These are phyloP conservation scores for Volutella citrinella DNA, from an alignment of 2,329 filamentous ascomycete genomes.

Conservation along the genomic window DNA sequence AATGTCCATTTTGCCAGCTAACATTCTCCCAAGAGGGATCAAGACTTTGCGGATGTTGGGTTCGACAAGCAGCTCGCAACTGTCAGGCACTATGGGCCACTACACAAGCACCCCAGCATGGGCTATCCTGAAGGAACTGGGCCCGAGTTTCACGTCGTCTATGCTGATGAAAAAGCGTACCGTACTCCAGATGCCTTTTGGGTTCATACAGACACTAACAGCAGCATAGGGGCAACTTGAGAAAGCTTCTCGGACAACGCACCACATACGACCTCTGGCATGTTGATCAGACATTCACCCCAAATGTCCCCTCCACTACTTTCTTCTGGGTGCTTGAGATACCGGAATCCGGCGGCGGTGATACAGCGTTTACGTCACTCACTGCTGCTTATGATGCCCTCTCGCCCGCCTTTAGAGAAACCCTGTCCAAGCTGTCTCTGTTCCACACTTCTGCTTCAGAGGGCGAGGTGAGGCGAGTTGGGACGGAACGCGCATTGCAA, in stretches of 20 bases:
- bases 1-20: neutral
- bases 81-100: conserved; percentile 29
- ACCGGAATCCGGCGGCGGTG: conserved; percentile 23
- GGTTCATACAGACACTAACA: neutral
- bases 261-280: conserved; percentile 31
- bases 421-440: conserved; percentile 4
- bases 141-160: conserved; percentile 31
- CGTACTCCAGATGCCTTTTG: neutral
- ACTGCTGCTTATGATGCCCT: conserved; percentile 27
- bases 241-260: conserved; percentile 23
- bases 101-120: conserved; percentile 31
- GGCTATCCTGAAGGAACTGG: conserved; percentile 29
- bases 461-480: conserved; percentile 27
- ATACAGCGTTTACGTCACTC: conserved; percentile 29
- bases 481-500: conserved; percentile 22
- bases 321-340: conserved; percentile 33
- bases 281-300: conserved; percentile 31
- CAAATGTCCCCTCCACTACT: conserved; percentile 28
- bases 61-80: conserved; percentile 29
- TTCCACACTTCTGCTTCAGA: conserved; percentile 26
- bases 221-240: conserved; percentile 20
- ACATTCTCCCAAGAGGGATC: conserved; percentile 20
- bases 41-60: conserved; percentile 29
- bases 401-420: conserved; percentile 24
- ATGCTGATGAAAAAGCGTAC: conserved; percentile 29